Base-by-base conservation (phyloP, 768 basidiomycete genomes). In the Zangia roseola region DNA sequence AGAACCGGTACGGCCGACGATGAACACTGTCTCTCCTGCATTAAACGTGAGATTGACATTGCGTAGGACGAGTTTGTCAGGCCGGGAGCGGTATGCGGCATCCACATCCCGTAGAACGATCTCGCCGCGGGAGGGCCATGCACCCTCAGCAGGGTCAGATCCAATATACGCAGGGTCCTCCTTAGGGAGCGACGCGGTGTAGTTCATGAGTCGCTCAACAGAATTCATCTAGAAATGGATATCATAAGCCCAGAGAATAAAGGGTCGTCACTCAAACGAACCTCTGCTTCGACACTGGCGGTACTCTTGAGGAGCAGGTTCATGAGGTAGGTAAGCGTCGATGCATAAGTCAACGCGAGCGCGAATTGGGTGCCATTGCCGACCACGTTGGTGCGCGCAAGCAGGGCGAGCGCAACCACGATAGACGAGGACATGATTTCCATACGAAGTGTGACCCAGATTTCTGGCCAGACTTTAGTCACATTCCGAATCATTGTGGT, bases 1-100 rank as follows among this genome's bases (percentile, higher is more conserved):
- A 7, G 82, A 85, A 10, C 88, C 87, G 2, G 85, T 87, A 17
- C 81, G 79, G 39, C 88, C 88, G 47, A 88, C 88, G 55, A 90
- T 82, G 68, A 88, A 89, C 83, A 89, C 42, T 0, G 76, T 87
- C 60, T 90, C 88, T 6, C 74, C 70, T 1, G 83, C 74, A 14
- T 84, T 83, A 26, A 91, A 72, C 69, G 83, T 88, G 38, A 89
- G 71, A 35, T 72, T 74, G 49, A 88, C 77, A 56, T 83, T 73
- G 30, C 68, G 62, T 26, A 91, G 73, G 21, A 82, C 85, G 16
- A 78, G 77, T 30, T 78, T 69, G 35, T 78, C 77, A 5, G 86
- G 82, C 19, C 86, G 79, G 2, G 86, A 84, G 10, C 88, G 86
- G 58, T 91, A 90, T 24, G 82, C 75, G 58, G 88, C 88, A 2